Evolutionary conservation across 139 green algal genomes (phyloP).

Genomic region (Trebouxia sp.): DNA sequence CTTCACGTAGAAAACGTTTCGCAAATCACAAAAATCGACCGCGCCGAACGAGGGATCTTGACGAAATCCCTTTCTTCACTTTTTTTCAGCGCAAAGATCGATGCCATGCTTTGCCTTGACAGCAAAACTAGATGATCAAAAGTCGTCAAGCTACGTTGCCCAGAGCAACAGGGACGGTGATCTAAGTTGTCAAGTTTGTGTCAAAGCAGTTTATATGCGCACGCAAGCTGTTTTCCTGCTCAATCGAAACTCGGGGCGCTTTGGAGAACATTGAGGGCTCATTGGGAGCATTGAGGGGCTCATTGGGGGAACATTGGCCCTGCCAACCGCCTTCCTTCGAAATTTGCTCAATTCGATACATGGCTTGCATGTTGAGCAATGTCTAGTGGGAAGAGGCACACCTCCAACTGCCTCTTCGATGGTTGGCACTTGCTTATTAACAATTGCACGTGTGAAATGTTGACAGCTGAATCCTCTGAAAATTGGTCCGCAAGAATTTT

Average conservation of each 20-base stretch:
- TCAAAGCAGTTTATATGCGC: conserved; percentile 19
- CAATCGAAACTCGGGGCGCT: background rate
- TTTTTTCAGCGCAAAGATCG: too few relatives aligned
- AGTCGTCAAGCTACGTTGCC: background rate
- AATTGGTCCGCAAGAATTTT: background rate
- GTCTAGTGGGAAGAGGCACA: conserved; percentile 1
- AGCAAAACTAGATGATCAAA: background rate
- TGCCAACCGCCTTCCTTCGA: conserved; percentile 2
- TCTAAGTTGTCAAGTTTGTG: conserved; percentile 2
- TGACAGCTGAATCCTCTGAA: conserved; percentile 11
- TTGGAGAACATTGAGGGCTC: background rate
- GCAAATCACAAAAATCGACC: too few relatives aligned
- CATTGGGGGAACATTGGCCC: conserved; percentile 11
- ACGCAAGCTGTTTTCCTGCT: conserved; percentile 16
- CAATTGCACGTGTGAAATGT: conserved; percentile 18
- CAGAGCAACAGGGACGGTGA: conserved; percentile 3
- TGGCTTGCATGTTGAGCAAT: conserved; percentile 1
- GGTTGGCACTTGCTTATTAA: background rate
- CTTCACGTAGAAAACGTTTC: too few relatives aligned
- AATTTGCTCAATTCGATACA: background rate
- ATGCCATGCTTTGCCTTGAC: conserved; percentile 21
- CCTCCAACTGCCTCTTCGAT: background rate
- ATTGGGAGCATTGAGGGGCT: conserved; percentile 1
- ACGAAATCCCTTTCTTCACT: too few relatives aligned
- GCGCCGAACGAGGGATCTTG: too few relatives aligned